Percentiles rank a stretch among this genome's conserved stretches.
Evolutionary conservation across 169 alveolate species (phyloP).

Genomic region (Eimeria maxima): DNA sequence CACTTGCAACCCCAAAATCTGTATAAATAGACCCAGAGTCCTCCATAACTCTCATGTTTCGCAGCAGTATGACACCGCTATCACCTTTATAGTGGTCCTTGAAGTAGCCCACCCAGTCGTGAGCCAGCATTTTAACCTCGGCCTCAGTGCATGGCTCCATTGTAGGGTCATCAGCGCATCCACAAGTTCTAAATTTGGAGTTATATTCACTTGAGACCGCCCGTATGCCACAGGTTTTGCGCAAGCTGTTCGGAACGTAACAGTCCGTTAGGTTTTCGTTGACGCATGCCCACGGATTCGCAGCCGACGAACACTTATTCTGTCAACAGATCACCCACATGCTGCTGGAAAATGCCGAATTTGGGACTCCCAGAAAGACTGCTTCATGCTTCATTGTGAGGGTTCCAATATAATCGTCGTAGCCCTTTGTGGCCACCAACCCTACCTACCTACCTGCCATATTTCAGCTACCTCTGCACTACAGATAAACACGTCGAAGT

Average conservation of each 20-base stretch:
- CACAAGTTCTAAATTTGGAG: conserved; percentile 22
- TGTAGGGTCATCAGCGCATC: conserved; percentile 53
- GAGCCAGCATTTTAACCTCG: conserved; percentile 17
- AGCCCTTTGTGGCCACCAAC: neutral
- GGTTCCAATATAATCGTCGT: neutral
- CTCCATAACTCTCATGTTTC: conserved; percentile 78
- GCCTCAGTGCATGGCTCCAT: conserved; percentile 71
- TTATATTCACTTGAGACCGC: neutral
- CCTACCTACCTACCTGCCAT: neutral
- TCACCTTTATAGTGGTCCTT: conserved; percentile 22
- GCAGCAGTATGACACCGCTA: conserved; percentile 27
- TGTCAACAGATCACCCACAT: conserved; percentile 23
- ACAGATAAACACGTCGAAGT: neutral
- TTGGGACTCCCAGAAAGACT: no score
- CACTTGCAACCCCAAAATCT: conserved; percentile 22
- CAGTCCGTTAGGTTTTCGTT: neutral
- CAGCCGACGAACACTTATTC: conserved; percentile 1
- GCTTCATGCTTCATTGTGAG: neutral
- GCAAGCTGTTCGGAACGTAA: conserved; percentile 62
- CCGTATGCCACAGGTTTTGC: conserved; percentile 60
- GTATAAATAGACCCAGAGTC: conserved; percentile 44
- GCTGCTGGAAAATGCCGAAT: neutral
- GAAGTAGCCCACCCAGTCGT: conserved; percentile 47
- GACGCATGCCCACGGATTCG: conserved; percentile 61
- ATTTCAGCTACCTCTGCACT: neutral